Evolutionary conservation across 192 early-diverging fungal genomes (phyloP).

Genomic region (Helicostylum pulchrum): DNA sequence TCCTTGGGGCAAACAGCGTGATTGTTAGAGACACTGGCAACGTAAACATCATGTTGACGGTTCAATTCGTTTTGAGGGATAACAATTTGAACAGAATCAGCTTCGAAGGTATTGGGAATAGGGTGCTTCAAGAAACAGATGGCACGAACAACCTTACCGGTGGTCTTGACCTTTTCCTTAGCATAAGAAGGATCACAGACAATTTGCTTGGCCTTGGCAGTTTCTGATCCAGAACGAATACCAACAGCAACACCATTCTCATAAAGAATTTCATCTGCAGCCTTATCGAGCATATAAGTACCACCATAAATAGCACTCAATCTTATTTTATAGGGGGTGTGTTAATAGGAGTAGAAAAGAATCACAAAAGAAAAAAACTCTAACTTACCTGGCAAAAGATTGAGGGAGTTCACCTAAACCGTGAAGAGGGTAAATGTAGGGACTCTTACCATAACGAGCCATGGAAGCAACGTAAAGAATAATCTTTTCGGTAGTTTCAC

Average conservation of each 20-base stretch:
- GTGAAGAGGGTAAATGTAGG: constrained; percentile 98
- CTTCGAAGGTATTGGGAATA: constrained; percentile 83
- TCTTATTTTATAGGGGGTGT: constrained; percentile 36
- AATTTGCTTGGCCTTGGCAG: constrained; percentile 79
- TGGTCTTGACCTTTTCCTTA: constrained; percentile 71
- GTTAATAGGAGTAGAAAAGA: no score
- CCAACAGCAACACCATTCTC: constrained; percentile 83
- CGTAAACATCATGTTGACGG: constrained; percentile 94
- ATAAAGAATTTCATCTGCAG: constrained; percentile 86
- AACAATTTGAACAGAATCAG: constrained; percentile 92
- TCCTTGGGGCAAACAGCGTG: constrained; percentile 93
- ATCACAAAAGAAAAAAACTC: no score
- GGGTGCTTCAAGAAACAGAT: constrained; percentile 93
- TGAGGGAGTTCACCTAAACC: constrained; percentile 98
- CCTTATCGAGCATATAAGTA: constrained; percentile 97
- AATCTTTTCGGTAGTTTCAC: constrained; percentile 87
- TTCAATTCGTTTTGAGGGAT: constrained; percentile 97
- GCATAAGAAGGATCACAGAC: constrained; percentile 98
- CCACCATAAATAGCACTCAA: constrained; percentile 98
- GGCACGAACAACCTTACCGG: constrained; percentile 87
- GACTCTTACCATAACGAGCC: constrained; percentile 89
- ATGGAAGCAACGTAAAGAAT: constrained; percentile 91
- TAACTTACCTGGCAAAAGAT: constrained; percentile 80
- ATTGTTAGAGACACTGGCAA: constrained; percentile 82
- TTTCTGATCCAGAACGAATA: constrained; percentile 85